Base-by-base conservation (phyloP, 140 eudicot genomes). In the Flaveria floridana region DNA sequence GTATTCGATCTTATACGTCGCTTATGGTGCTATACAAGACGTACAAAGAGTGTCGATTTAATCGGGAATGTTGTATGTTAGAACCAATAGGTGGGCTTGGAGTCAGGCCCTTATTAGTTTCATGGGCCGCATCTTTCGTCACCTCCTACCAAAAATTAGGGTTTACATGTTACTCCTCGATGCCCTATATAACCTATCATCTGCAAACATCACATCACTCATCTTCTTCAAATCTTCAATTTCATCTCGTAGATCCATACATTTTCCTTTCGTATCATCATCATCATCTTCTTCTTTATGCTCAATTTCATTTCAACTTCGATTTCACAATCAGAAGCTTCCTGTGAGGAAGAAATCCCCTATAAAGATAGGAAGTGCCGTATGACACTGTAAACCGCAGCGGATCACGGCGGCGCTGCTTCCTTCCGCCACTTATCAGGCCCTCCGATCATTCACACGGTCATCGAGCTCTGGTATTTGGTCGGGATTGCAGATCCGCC, bases 331-430 rank as follows among this genome's bases (percentile, higher is more conserved):
- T 0, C 7, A 42, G 52, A 48, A 73, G 64, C 0, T n/a, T 59
- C 83, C 80, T 11, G 30, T 78, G 83, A 82, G 80, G 83, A 78
- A 82, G 79, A 39, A 16, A 11, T 82, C 86, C 86, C 86, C 76
- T 10, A 20, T 15, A 82, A 73, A 62, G 76, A 82, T 82, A 78
- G 86, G 86, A 82, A 82, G 96, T 89, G 96, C 86, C 96, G 92
- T 89, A 89, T 89, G 92, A 89, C 96, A 89, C 96, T 52, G 20
- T 72, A 84, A 82, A 82, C 77, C 75, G 73, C 88, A 85, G 78
- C 83, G 79, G 76, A 52, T 18, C 28, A 59, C 77, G 81, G 76
- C 77, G 72, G 71, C 76, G 66, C 74, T 26, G 25, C n/a, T 50
- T 80, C 84, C 92, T 71, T 84, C 96, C 96, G 48, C 92, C 88